Evolutionary conservation across 306 rosid species (phyloP).

Genomic region (Cucumis melo): DNA sequence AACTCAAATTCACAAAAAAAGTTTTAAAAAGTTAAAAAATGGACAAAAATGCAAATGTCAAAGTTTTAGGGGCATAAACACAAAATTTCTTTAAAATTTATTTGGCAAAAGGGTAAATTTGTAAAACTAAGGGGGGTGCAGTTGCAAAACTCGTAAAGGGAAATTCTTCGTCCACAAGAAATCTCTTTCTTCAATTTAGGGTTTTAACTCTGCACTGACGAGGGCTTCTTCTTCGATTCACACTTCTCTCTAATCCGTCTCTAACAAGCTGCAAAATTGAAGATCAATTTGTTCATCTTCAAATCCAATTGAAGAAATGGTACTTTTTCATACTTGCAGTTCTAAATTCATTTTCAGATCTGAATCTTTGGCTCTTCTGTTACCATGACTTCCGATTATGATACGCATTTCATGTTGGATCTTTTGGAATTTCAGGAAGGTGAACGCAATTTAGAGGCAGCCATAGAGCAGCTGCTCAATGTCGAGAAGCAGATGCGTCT

Average conservation of each 20-base stretch:
- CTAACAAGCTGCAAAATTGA: not conserved
- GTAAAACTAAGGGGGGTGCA: not conserved
- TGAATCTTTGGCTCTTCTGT: not conserved
- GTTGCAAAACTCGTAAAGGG: not conserved
- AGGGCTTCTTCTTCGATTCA: not conserved
- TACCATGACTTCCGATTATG: not conserved
- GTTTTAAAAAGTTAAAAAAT: too few relatives aligned
- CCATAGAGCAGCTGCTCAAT: slow-evolving; percentile 61
- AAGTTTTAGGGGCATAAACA: too few relatives aligned
- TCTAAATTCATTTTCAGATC: slow-evolving; percentile 1
- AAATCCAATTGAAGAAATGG: slow-evolving; percentile 7
- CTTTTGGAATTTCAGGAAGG: slow-evolving; percentile 37
- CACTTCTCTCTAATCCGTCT: not conserved
- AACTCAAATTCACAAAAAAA: too few relatives aligned
- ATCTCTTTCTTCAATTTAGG: not conserved
- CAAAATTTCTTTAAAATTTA: too few relatives aligned
- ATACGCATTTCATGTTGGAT: not conserved
- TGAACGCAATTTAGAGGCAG: slow-evolving; percentile 37
- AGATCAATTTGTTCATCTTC: not conserved
- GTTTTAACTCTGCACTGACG: not conserved
- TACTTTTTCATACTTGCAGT: not conserved
- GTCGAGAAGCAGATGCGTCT: slow-evolving; percentile 87
- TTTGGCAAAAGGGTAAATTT: not conserved
- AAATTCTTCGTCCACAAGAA: not conserved
- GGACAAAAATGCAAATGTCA: too few relatives aligned